Evolutionary conservation across 768 basidiomycete genomes (phyloP).

Genomic region (Sutorius australiensis): DNA sequence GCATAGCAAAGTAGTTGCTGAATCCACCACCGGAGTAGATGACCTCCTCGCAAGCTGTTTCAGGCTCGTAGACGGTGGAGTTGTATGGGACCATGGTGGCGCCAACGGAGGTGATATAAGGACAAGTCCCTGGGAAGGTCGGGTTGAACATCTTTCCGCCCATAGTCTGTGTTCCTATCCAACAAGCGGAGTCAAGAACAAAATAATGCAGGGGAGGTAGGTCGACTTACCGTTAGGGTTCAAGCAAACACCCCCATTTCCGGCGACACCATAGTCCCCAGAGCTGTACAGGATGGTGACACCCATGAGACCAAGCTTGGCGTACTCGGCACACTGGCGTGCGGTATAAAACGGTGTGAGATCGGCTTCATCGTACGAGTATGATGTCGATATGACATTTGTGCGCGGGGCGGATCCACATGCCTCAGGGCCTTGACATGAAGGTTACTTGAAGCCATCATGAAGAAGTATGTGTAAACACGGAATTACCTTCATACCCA

Average conservation of each 20-base stretch:
- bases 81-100: slow-evolving; percentile 43
- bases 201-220: neutral
- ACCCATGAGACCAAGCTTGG: slow-evolving; percentile 41
- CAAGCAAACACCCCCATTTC: slow-evolving; percentile 31
- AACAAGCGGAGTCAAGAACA: neutral
- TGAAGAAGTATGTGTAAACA: neutral
- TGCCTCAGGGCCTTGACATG: slow-evolving; percentile 24
- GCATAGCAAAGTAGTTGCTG: slow-evolving; percentile 41
- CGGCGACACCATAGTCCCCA: slow-evolving; percentile 45
- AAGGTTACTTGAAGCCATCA: neutral
- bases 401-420: slow-evolving; percentile 37
- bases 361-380: slow-evolving; percentile 36
- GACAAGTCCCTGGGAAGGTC: slow-evolving; percentile 41
- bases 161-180: slow-evolving; percentile 23
- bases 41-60: slow-evolving; percentile 29
- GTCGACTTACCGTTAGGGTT: slow-evolving; percentile 22
- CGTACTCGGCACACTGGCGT: slow-evolving; percentile 45
- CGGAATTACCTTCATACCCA: slow-evolving; percentile 20
- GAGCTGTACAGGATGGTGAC: slow-evolving; percentile 42
- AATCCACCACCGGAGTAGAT: slow-evolving; percentile 16
- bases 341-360: slow-evolving; percentile 34
- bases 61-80: slow-evolving; percentile 25
- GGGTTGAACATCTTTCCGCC: slow-evolving; percentile 38
- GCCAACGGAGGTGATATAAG: slow-evolving; percentile 45
- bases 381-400: slow-evolving; percentile 41